phyloP scores from a whole-genome alignment of 208 protist genomes.

The Acanthamoeba royreba region DNA sequence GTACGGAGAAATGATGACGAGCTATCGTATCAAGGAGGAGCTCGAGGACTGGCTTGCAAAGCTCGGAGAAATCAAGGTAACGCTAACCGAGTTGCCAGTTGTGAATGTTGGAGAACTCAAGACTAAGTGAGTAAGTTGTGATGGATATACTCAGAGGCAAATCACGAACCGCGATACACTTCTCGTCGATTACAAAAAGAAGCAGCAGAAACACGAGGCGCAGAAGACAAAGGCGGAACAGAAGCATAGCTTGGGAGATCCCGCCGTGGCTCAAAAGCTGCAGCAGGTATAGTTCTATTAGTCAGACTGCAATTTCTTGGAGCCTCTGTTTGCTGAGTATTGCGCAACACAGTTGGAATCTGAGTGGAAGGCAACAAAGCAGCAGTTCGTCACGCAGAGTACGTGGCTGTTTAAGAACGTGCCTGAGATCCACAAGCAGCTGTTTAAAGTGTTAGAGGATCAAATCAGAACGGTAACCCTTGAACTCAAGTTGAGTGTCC shows the following conservation, averaged over 20 bases:
- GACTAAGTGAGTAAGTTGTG: no score
- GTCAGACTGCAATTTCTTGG: background rate
- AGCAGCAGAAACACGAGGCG: background rate
- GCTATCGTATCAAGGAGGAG: conserved; percentile 11
- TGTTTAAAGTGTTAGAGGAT: background rate
- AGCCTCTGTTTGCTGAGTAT: background rate
- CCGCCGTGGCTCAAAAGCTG: background rate
- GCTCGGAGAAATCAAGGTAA: conserved; percentile 11
- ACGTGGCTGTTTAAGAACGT: background rate
- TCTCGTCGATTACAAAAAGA: background rate
- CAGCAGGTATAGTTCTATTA: no score
- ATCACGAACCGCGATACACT: background rate
- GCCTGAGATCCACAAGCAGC: background rate
- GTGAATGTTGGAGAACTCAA: no score
- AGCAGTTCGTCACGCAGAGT: background rate
- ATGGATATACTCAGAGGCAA: background rate
- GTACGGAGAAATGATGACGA: conserved; percentile 31
- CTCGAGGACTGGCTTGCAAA: conserved; percentile 14
- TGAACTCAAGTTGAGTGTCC: background rate
- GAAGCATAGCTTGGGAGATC: background rate
- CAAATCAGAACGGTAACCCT: background rate
- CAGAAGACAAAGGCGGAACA: background rate
- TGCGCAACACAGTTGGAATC: background rate
- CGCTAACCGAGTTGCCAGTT: no score
- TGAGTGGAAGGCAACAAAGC: background rate